Evolutionary conservation across 2,329 filamentous ascomycete genomes (phyloP).

Genomic region (Ophiostoma pallidulum): DNA sequence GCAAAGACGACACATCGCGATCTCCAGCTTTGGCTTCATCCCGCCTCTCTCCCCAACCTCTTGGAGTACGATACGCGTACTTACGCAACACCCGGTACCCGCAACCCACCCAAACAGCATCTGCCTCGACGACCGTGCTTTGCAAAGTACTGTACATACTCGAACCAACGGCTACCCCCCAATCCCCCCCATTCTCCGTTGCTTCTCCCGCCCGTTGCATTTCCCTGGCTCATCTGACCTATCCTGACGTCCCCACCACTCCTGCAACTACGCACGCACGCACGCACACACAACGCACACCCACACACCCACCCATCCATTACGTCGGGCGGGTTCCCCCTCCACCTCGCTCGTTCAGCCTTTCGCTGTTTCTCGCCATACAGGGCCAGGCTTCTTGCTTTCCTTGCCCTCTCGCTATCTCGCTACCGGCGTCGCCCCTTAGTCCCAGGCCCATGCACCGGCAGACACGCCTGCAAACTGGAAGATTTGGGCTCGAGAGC

Average conservation of each 20-base stretch:
- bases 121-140: no score
- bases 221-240: conserved; percentile 2
- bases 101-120: no score
- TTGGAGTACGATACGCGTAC: no score
- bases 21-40: not conserved
- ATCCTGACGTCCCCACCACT: not conserved
- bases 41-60: no score
- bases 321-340: not conserved
- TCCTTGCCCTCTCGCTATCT: no score
- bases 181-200: not conserved
- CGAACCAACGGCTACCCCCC: not conserved
- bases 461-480: conserved; percentile 1
- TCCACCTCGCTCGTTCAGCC: no score
- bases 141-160: not conserved
- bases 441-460: not conserved
- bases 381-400: no score
- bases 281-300: not conserved
- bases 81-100: no score
- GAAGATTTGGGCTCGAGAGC: not conserved
- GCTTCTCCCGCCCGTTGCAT: no score
- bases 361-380: no score
- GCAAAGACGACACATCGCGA: no score
- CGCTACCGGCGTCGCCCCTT: no score
- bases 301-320: not conserved
- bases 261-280: not conserved